Conservation (phyloP, 345 rosid species). For the Linum lewisii region DNA sequence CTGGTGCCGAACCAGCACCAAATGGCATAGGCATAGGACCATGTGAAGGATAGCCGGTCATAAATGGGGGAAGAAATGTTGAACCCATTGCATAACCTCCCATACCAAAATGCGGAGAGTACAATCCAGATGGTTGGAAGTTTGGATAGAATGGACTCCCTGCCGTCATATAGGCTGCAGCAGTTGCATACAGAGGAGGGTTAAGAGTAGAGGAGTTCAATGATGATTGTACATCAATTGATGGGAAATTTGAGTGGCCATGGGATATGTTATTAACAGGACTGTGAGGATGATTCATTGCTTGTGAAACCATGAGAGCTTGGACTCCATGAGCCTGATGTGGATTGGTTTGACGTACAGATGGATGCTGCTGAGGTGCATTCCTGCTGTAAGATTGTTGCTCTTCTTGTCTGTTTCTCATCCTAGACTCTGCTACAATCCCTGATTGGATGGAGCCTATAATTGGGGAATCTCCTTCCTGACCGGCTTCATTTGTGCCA, state of each 20-base stretch:
- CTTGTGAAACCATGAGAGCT: slow-evolving; percentile 34
- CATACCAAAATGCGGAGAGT: slow-evolving; percentile 16
- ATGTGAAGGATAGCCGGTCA: slow-evolving; percentile 21
- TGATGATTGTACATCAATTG: slow-evolving; percentile 5
- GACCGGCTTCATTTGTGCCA: slow-evolving; percentile 21
- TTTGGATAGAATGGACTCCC: slow-evolving; percentile 17
- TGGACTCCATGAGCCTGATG: slow-evolving; percentile 31
- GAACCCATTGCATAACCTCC: slow-evolving; percentile 18
- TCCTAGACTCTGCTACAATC: slow-evolving; percentile 29
- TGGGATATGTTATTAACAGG: slow-evolving; percentile 3
- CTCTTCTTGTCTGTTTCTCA: slow-evolving; percentile 46
- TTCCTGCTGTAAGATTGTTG: slow-evolving; percentile 46
- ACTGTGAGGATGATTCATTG: slow-evolving; percentile 33
- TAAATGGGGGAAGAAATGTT: slow-evolving; percentile 15
- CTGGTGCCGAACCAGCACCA: slow-evolving; percentile 17
- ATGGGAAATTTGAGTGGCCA: not conserved
- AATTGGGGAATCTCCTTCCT: slow-evolving; percentile 33
- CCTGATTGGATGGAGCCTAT: slow-evolving; percentile 28
- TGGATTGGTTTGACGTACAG: slow-evolving; percentile 33
- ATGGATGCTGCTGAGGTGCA: slow-evolving; percentile 29
- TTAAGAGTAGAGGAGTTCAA: slow-evolving; percentile 12
- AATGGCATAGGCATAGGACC: slow-evolving; percentile 12
- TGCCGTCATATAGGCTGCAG: slow-evolving; percentile 14
- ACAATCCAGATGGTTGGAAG: slow-evolving; percentile 21
- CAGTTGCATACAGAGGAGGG: slow-evolving; percentile 15